Conservation (phyloP, 2,329 filamentous ascomycete genomes). For the Trichophyton simii region DNA sequence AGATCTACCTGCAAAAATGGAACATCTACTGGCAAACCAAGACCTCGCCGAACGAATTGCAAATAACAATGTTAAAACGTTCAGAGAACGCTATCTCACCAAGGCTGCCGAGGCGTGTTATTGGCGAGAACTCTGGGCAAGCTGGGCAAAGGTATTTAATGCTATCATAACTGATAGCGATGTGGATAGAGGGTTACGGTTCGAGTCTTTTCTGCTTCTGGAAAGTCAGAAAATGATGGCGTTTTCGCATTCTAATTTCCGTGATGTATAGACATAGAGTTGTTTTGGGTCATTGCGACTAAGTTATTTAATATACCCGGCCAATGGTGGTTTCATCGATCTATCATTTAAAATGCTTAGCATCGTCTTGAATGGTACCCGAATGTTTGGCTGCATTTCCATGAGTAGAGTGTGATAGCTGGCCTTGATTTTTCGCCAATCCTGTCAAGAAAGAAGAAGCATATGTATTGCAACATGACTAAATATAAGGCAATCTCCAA, state of each 20-base stretch:
- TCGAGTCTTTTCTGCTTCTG: constrained; percentile 23
- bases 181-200: constrained; percentile 18
- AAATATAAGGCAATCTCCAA: no score
- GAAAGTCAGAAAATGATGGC: constrained; percentile 18
- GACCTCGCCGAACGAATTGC: constrained; percentile 34
- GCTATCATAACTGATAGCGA: constrained; percentile 10
- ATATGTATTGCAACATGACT: no score
- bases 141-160: constrained; percentile 17
- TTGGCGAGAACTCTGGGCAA: constrained; percentile 35
- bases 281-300: no score
- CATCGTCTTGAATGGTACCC: no score
- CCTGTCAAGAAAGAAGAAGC: no score
- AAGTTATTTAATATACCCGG: neutral
- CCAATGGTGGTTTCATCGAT: no score
- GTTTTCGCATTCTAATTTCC: neutral
- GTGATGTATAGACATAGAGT: neutral
- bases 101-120: constrained; percentile 41
- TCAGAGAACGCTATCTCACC: constrained; percentile 40
- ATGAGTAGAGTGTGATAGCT: no score
- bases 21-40: constrained; percentile 27
- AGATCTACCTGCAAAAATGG: constrained; percentile 36
- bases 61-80: constrained; percentile 33
- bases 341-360: no score
- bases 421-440: no score
- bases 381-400: no score